phyloP scores from a whole-genome alignment of 306 rosid genomes.

The Castanospermum australe region DNA sequence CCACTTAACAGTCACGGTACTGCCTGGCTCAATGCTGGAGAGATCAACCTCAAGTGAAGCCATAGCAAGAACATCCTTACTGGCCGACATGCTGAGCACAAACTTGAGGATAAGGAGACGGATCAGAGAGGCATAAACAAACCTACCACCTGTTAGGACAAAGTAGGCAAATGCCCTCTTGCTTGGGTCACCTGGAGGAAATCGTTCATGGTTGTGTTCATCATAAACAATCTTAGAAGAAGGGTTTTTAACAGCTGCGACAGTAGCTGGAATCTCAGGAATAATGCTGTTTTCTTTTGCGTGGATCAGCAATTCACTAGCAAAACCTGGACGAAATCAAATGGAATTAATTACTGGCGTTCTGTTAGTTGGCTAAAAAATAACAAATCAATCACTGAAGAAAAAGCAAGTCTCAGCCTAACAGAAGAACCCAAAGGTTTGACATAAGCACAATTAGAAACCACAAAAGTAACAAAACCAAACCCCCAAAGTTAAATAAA shows the following conservation, averaged over 20 bases:
- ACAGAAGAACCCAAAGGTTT: not conserved
- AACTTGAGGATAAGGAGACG: constrained; percentile 84
- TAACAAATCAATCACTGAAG: not conserved
- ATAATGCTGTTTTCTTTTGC: constrained; percentile 44
- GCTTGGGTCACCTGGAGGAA: constrained; percentile 90
- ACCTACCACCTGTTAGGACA: constrained; percentile 81
- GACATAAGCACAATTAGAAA: not conserved
- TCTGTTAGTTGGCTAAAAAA: not conserved
- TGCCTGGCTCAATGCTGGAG: constrained; percentile 78
- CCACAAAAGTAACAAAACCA: not conserved
- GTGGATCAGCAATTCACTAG: constrained; percentile 46
- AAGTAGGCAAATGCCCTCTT: constrained; percentile 91
- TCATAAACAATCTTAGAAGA: constrained; percentile 75
- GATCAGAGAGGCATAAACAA: constrained; percentile 72
- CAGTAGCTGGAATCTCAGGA: constrained; percentile 62
- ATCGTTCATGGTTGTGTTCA: constrained; percentile 69
- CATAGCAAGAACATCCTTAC: constrained; percentile 90
- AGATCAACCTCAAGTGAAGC: constrained; percentile 89
- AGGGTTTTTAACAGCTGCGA: constrained; percentile 69
- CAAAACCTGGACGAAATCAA: constrained; percentile 55
- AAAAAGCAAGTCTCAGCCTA: not conserved
- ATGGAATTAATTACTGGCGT: not conserved
- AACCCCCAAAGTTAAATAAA: not conserved
- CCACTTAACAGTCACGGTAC: constrained; percentile 88
- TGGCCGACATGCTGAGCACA: constrained; percentile 88